Base-by-base conservation (phyloP, 805 yeast species). In the Lipomyces kockii region DNA sequence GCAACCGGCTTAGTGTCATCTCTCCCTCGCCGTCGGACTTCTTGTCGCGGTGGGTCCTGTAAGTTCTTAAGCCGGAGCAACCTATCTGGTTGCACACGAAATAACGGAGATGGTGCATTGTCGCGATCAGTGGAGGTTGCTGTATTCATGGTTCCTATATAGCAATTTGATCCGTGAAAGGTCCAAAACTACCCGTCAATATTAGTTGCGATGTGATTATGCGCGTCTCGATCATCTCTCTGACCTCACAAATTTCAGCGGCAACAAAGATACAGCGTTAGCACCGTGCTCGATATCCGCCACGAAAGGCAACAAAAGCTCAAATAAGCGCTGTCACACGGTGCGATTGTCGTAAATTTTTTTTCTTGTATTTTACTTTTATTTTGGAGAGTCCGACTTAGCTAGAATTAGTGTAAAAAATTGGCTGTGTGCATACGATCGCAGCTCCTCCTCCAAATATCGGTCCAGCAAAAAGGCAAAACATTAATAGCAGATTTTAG, bases 1-100 rank as follows among this genome's bases (percentile, higher is more conserved):
- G 63, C 63, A 32, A 39, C 63, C 17, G 61, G 62, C 49, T 60
- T 60, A 20, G 61, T 58, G 20, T 58, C 61, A 29, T 39, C 61
- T 8, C 61, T 22, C 17, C 61, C 61, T 14, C 56, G 52, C 54
- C 54, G 52, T 22, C 39, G 29, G 32, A 52, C 55, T 14, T 52
- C 55, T 52, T 25, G 34, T 17, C 34, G 29, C 55, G 55, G 55
- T 29, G 55, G 55, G n/a, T 52, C 55, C 9, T 52, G 55, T 14
- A 52, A 17, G 34, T 52, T 52, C 55, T 52, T 52, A 5, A 52
- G 55, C 17, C 55, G 55, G 11, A 29, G 29, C 34, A 52, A 29
- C 25, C 34, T 17, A 25, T 52, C 55, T 8, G 29, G 55, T 17
- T 52, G 55, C n/a, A 52, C 55, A 22, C 35, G 55, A 29, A 25